A percentile compares a stretch with the other conserved stretches of the same genome.
Evolutionary conservation across 306 rosid species (phyloP).

Genomic region (Corylus americana): DNA sequence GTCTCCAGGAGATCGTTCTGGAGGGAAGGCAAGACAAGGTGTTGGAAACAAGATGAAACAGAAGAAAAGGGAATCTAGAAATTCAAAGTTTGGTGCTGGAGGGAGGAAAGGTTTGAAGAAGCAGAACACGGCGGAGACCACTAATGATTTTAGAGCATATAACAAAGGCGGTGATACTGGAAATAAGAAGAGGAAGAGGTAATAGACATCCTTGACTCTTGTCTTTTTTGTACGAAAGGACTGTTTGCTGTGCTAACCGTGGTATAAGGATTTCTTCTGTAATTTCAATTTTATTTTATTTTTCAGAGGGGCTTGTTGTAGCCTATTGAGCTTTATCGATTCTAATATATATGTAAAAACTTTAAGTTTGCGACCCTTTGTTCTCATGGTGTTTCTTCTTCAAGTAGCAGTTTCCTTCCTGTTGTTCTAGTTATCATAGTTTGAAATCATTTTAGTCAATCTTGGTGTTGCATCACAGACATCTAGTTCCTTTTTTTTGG

Average conservation of each 20-base stretch:
- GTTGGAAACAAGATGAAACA: constrained; percentile 44
- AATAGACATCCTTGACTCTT: constrained; percentile 1
- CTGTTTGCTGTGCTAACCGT: not conserved
- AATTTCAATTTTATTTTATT: not conserved
- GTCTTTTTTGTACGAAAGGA: not conserved
- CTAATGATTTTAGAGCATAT: constrained; percentile 47
- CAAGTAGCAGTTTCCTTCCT: constrained; percentile 6
- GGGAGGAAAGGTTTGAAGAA: constrained; percentile 68
- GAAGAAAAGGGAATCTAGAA: constrained; percentile 52
- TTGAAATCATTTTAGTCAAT: not conserved
- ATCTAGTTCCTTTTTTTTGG: too few species aligned
- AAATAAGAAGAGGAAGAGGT: constrained; percentile 67
- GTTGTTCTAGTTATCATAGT: not conserved
- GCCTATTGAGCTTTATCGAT: not conserved
- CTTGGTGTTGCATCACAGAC: not conserved
- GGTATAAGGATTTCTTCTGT: constrained; percentile 1
- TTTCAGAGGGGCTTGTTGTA: constrained; percentile 4
- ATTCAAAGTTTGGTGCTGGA: constrained; percentile 80
- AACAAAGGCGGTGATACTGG: constrained; percentile 34
- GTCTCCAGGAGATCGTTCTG: constrained; percentile 73
- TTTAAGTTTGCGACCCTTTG: not conserved
- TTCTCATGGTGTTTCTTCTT: not conserved
- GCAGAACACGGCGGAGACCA: constrained; percentile 70
- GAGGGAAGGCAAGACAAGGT: constrained; percentile 63
- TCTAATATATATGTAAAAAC: not conserved